Evolutionary conservation across 345 rosid genomes (phyloP), one percentile per base, ranked within the genome.

Genomic region (Geranium brycei): DNA sequence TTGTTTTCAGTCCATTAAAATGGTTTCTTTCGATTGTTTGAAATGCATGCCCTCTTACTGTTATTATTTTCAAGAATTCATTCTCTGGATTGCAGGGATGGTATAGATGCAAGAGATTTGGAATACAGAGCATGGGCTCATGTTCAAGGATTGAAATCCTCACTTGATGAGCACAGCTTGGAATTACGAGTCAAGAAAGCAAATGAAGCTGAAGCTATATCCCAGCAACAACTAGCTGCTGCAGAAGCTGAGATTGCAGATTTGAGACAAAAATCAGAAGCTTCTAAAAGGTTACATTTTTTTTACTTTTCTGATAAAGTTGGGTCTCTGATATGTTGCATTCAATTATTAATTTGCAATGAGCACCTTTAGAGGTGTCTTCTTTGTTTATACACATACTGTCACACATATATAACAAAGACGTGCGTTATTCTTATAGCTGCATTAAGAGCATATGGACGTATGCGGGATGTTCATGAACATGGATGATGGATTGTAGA

Each of bases 181-280:
- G 99, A 95, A 77, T 73, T 82, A 65, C 88, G 91, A 8, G 99
- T 95, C 51, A 95, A 95, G 85, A 83, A 78, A 31, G 96, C 99
- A 66, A 95, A 85, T 76, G 96, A 91, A 83, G 97, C 96, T 61
- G 99, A 95, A 76, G 97, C 99, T 41, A 67, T 77, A 62, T 88
- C 99, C 64, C 99, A 95, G 72, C 97, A 91, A 73, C 82, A 70
- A 79, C 80, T 95, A 71, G 99, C 96, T 71, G 86, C 96, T 75
- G 92, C 96, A 17, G 99, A 95, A 82, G 96, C 97, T 64, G 99
- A 91, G 80, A 88, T 95, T 83, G 92, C 92, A 75, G 99, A 91
- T 65, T 70, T 84, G 79, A 83, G 96, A 74, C 96, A 84, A 78
- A 88, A 77, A 69, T 76, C 84, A 70, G 95, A 95, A 68, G 81